Evolutionary conservation across 208 protist genomes (phyloP).

Genomic region (Leptomonas pyrrhocoris): DNA sequence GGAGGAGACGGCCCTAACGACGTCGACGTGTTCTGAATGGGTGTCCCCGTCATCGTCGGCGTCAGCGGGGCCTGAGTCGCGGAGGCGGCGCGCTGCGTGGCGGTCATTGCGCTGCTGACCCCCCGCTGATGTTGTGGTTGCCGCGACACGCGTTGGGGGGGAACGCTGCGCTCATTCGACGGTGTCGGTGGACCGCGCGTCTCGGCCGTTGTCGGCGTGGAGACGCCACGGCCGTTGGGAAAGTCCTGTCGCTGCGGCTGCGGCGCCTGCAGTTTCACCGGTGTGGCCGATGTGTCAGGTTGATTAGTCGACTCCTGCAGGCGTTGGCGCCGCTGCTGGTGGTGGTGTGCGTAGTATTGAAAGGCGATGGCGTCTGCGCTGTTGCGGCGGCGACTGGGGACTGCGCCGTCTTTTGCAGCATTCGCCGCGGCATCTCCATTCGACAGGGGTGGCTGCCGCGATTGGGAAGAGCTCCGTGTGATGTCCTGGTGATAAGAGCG

Average conservation of each 20-base stretch:
- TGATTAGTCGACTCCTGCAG: not conserved
- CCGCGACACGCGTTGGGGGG: not conserved
- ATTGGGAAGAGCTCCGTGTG: not conserved
- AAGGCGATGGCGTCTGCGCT: constrained; percentile 32
- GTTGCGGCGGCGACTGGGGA: not conserved
- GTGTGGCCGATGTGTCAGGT: not conserved
- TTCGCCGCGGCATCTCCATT: not conserved
- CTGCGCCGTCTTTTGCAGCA: not conserved
- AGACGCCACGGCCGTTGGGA: not conserved
- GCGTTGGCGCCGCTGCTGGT: not conserved
- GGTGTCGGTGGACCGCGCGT: not conserved
- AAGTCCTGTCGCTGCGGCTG: too few species aligned
- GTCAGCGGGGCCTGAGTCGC: not conserved
- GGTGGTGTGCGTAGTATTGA: constrained; percentile 24
- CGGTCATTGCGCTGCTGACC: not conserved
- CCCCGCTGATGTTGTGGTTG: not conserved
- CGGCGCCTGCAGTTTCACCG: not conserved
- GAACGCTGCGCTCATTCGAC: not conserved
- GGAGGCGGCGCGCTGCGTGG: not conserved
- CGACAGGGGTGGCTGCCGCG: not conserved
- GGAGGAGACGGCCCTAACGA: constrained; percentile 12
- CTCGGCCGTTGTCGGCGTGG: not conserved
- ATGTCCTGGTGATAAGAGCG: not conserved
- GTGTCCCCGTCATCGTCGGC: not conserved
- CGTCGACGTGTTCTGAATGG: not conserved